These are phyloP conservation scores for Sarocladium kiliense DNA, from an alignment of 2,329 filamentous ascomycete species.

Conservation along the genomic window DNA sequence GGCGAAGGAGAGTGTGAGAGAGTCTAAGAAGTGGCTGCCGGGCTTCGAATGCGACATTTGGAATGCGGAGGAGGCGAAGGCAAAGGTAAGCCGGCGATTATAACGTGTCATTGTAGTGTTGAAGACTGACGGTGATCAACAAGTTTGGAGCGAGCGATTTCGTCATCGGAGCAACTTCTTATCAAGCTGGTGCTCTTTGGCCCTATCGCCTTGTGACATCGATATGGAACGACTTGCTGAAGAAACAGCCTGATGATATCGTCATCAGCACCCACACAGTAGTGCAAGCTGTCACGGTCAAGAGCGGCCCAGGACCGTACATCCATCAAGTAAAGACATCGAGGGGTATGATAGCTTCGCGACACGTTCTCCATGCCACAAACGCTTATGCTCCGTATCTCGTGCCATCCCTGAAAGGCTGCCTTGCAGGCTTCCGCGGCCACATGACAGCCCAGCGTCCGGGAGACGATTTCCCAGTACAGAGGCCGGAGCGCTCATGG, in stretches of 20 bases:
- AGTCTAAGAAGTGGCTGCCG: constrained; percentile 31
- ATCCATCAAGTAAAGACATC: constrained; percentile 11
- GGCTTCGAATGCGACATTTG: constrained; percentile 31
- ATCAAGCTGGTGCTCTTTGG: constrained; percentile 38
- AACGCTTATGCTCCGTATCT: constrained; percentile 17
- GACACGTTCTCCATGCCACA: constrained; percentile 19
- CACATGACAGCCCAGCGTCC: constrained; percentile 4
- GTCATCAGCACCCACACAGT: constrained; percentile 34
- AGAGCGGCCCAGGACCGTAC: background rate
- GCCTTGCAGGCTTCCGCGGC: background rate
- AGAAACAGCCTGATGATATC: constrained; percentile 17
- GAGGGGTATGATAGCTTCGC: constrained; percentile 16
- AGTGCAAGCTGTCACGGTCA: constrained; percentile 22
- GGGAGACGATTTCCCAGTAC: background rate
- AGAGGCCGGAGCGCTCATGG: background rate
- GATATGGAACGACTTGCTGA: constrained; percentile 37
- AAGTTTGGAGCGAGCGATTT: constrained; percentile 12
- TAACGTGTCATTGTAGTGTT: background rate
- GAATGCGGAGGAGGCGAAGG: constrained; percentile 26
- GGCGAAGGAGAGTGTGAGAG: constrained; percentile 23
- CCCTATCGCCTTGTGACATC: constrained; percentile 44
- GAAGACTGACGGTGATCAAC: background rate
- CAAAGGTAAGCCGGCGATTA: constrained; percentile 18
- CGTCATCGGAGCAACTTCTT: constrained; percentile 37
- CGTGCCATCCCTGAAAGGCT: background rate